Conservation (phyloP, 2,329 filamentous ascomycete species). For the Fonsecaea multimorphosa region DNA sequence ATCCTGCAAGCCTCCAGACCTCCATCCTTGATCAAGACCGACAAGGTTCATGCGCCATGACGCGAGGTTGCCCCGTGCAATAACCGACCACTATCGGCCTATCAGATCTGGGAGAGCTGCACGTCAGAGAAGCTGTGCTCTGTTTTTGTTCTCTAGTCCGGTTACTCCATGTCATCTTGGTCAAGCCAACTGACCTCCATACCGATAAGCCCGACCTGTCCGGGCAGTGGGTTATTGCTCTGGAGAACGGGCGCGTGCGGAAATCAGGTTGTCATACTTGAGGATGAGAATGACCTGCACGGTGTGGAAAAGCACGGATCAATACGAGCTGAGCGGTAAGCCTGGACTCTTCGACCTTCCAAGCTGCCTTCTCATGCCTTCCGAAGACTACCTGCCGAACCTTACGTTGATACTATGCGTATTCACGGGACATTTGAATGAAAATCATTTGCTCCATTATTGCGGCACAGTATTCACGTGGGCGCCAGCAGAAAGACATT, state of each 20-base stretch:
- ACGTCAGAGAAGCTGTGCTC: conserved; percentile 4
- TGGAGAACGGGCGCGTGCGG: conserved; percentile 32
- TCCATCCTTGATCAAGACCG: conserved; percentile 13
- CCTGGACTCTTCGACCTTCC: conserved; percentile 22
- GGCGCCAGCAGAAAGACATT: conserved; percentile 19
- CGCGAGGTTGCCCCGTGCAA: conserved; percentile 38
- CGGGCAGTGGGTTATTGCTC: background rate
- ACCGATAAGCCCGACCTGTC: background rate
- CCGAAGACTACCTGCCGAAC: background rate
- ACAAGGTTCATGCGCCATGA: conserved; percentile 30
- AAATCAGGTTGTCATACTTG: conserved; percentile 28
- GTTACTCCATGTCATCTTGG: conserved; percentile 25
- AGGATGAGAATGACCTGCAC: conserved; percentile 22
- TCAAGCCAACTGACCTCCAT: conserved; percentile 10
- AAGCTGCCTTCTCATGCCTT: conserved; percentile 1
- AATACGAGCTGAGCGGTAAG: conserved; percentile 4
- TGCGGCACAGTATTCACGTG: conserved; percentile 4
- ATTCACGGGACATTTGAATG: background rate
- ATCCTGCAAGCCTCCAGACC: conserved; percentile 14
- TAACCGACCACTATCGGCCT: conserved; percentile 32
- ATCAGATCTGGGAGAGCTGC: conserved; percentile 20
- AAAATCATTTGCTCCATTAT: background rate
- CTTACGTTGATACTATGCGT: conserved; percentile 13
- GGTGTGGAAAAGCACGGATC: conserved; percentile 25
- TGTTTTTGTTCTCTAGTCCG: conserved; percentile 10